Percentiles rank a stretch among this genome's conserved stretches.
These are phyloP conservation scores for Diaporthe citrichinensis DNA, from an alignment of 2,329 filamentous ascomycete genomes.

Conservation along the genomic window DNA sequence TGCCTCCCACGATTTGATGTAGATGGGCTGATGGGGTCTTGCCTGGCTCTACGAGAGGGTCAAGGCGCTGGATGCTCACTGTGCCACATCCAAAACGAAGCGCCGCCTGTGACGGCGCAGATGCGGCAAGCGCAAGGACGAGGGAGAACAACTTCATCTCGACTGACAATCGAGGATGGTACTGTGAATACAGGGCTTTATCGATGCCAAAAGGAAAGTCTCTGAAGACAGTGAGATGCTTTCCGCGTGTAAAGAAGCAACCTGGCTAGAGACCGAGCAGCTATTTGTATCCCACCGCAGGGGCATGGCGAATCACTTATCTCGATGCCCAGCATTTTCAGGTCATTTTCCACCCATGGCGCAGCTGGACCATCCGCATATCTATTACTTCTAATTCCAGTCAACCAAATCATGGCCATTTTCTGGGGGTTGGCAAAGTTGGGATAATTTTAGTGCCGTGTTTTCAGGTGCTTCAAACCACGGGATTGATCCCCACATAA, in stretches of 20 bases:
- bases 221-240: background rate
- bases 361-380: background rate
- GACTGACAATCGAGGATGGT: background rate
- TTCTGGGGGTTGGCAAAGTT: background rate
- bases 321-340: background rate
- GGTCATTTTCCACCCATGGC: background rate
- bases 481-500: background rate
- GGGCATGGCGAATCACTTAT: background rate
- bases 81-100: conserved; percentile 51
- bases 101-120: conserved; percentile 42
- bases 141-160: conserved; percentile 20
- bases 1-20: conserved; percentile 46
- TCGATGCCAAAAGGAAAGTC: background rate
- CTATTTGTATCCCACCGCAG: background rate
- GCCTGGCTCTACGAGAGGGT: conserved; percentile 47
- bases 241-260: no score
- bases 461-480: background rate
- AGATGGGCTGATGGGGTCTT: conserved; percentile 43
- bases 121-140: conserved; percentile 39
- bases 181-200: background rate
- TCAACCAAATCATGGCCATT: background rate
- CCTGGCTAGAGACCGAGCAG: background rate
- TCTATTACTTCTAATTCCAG: background rate
- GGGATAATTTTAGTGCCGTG: conserved; percentile 7
- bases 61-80: conserved; percentile 48